Percentiles rank a stretch among this genome's conserved stretches.
Conservation (phyloP, 129 eudicot genomes). For the sunflower (Helianthus annuus) region HanXRQr2.0-SUNRISE NC_035433.2:87769969-87770468, state of each 20-base stretch:
- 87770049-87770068: not conserved
- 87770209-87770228: not conserved
- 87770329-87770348: constrained; percentile 14
- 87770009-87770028: constrained; percentile 16
- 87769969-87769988: constrained; percentile 22
- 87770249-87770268: constrained; percentile 5
- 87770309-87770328: constrained; percentile 7
- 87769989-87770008: constrained; percentile 9
- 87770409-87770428: no score
- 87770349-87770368: constrained; percentile 19
- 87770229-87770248: constrained; percentile 10
- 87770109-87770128: not conserved
- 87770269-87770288: constrained; percentile 5
- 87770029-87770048: constrained; percentile 22
- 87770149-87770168: not conserved
- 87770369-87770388: constrained; percentile 4
- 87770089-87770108: not conserved
- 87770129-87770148: not conserved
- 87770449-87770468: no score
- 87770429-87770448: no score
- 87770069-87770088: not conserved
- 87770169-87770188: not conserved
- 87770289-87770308: not conserved
- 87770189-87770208: not conserved
- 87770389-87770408: not conserved